phyloP scores from a whole-genome alignment of 2,329 filamentous ascomycete genomes.

The Fusarium protoensiforme region DNA sequence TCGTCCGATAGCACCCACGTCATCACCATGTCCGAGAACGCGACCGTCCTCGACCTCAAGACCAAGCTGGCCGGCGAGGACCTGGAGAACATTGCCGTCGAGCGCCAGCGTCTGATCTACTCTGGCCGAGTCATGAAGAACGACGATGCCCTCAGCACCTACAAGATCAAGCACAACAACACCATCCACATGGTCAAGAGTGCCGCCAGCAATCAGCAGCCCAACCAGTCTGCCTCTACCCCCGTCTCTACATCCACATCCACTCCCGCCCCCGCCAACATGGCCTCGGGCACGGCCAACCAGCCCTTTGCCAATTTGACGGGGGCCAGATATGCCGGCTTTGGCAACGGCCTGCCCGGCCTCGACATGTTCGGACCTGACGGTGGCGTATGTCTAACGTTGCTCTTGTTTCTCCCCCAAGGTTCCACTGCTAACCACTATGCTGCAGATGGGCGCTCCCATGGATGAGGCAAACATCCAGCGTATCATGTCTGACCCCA shows the following conservation, averaged over 20 bases:
- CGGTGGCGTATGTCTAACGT: conserved; percentile 78
- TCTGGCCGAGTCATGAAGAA: conserved; percentile 98
- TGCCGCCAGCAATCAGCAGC: conserved; percentile 82
- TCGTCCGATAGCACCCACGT: conserved; percentile 88
- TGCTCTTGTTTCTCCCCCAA: neutral
- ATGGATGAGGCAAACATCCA: conserved; percentile 83
- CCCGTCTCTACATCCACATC: conserved; percentile 55
- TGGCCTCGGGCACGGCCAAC: conserved; percentile 85
- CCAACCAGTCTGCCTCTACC: conserved; percentile 42
- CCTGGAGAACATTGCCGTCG: conserved; percentile 86
- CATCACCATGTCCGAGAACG: conserved; percentile 81
- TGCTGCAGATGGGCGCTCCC: conserved; percentile 90
- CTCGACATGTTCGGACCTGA: conserved; percentile 93
- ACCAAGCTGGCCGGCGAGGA: conserved; percentile 83
- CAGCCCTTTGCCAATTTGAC: conserved; percentile 92
- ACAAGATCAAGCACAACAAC: conserved; percentile 96
- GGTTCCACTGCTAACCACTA: conserved; percentile 13
- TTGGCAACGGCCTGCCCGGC: conserved; percentile 83
- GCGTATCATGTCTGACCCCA: conserved; percentile 88
- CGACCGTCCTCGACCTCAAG: conserved; percentile 88
- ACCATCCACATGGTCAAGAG: conserved; percentile 98
- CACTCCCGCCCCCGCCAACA: conserved; percentile 72
- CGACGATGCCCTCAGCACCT: conserved; percentile 82
- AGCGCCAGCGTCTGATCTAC: conserved; percentile 95
- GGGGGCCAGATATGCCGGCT: conserved; percentile 92